Evolutionary conservation across 108 stramenopile species (phyloP).

Genomic region (Discostella stelligeroides): DNA sequence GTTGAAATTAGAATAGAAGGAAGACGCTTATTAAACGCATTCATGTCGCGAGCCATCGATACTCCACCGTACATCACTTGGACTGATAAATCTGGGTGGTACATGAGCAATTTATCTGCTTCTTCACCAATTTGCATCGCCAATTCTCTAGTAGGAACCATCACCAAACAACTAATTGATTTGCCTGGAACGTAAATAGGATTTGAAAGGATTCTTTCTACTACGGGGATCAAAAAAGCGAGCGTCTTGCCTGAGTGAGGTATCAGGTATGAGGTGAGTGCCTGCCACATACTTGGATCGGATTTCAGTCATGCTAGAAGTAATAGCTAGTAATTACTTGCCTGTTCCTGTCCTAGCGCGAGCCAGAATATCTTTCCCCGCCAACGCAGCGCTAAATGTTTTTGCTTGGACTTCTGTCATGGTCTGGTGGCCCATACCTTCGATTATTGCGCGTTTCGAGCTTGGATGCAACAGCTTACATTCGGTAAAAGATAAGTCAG

Average conservation of each 20-base stretch:
- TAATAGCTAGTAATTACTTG: too few relatives aligned
- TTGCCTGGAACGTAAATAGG: slow-evolving; percentile 35
- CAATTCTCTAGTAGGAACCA: slow-evolving; percentile 88
- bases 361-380: slow-evolving; percentile 85
- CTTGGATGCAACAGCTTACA: slow-evolving; percentile 56
- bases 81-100: slow-evolving; percentile 41
- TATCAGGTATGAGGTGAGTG: too few relatives aligned
- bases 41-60: slow-evolving; percentile 65
- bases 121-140: slow-evolving; percentile 65
- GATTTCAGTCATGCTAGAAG: too few relatives aligned
- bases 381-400: slow-evolving; percentile 68
- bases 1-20: slow-evolving; percentile 65
- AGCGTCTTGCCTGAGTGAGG: slow-evolving; percentile 82
- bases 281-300: too few relatives aligned
- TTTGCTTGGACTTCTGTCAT: slow-evolving; percentile 96
- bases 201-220: slow-evolving; percentile 57
- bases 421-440: slow-evolving; percentile 55
- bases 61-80: slow-evolving; percentile 74
- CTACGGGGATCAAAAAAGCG: slow-evolving; percentile 84
- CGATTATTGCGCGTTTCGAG: slow-evolving; percentile 48
- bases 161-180: slow-evolving; percentile 63
- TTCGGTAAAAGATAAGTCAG: slow-evolving; percentile 54
- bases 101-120: slow-evolving; percentile 46
- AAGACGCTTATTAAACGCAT: slow-evolving; percentile 46
- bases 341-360: slow-evolving; percentile 96